Conservation (phyloP, 768 basidiomycete genomes). For the Calocybe cyanea region DNA sequence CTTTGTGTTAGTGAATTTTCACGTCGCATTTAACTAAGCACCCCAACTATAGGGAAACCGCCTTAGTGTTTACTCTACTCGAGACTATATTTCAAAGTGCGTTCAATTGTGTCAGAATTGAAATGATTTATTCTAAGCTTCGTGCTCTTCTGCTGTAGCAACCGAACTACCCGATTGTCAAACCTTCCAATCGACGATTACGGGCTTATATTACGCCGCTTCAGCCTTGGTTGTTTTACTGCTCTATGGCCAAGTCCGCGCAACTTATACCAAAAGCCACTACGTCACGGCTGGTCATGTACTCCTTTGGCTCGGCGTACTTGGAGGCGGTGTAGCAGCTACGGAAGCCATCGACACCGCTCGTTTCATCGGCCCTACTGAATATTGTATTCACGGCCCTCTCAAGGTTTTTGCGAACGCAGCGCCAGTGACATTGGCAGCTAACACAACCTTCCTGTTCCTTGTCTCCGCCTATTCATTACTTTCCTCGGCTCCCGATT, state of each 20-base stretch:
- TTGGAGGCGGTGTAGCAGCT: constrained; percentile 1
- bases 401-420: neutral
- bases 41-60: constrained; percentile 1
- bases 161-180: neutral
- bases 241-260: neutral
- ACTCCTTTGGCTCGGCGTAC: constrained; percentile 1
- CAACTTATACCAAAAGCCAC: neutral
- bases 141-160: neutral
- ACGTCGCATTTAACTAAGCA: neutral
- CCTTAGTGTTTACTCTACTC: constrained; percentile 1
- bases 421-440: constrained; percentile 1
- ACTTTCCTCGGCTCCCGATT: too few relatives aligned
- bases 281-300: neutral
- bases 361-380: constrained; percentile 3
- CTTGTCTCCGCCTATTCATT: neutral
- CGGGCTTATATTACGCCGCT: neutral
- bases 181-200: constrained; percentile 1
- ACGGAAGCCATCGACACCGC: neutral
- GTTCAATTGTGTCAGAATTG: neutral
- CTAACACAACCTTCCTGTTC: neutral
- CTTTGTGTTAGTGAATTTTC: neutral
- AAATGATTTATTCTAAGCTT: neutral
- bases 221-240: neutral
- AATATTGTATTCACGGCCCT: constrained; percentile 4
- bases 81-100: constrained; percentile 8